Evolutionary conservation across 2,329 filamentous ascomycete genomes (phyloP).

Genomic region (Triangularia setosa): DNA sequence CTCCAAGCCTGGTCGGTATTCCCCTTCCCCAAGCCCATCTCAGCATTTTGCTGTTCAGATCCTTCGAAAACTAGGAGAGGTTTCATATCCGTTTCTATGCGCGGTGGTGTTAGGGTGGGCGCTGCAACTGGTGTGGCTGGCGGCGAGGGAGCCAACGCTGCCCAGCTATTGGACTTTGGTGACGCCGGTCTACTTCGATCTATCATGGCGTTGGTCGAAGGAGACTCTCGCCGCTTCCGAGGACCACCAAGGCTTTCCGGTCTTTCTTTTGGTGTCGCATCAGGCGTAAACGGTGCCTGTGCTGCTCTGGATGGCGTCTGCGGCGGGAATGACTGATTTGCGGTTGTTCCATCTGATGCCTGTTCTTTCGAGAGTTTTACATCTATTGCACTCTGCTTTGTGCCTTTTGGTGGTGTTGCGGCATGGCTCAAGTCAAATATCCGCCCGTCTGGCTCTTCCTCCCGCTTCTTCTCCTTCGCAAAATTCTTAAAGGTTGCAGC

Average conservation of each 20-base stretch:
- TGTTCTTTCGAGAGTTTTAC: neutral
- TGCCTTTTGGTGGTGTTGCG: neutral
- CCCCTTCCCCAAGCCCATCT: neutral
- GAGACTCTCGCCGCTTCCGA: neutral
- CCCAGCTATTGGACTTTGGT: neutral
- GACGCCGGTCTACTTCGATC: neutral
- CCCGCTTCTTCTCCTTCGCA: neutral
- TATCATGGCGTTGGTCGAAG: neutral
- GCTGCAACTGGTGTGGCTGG: neutral
- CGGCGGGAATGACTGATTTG: neutral
- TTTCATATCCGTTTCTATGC: no score
- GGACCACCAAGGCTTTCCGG: neutral
- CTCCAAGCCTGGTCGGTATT: slow-evolving; percentile 11
- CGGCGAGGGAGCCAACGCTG: neutral
- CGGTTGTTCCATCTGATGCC: neutral
- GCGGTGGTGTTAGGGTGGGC: neutral
- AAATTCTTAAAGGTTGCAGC: slow-evolving; percentile 7
- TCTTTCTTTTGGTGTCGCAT: slow-evolving; percentile 11
- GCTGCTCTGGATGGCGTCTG: slow-evolving; percentile 1
- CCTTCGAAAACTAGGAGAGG: neutral
- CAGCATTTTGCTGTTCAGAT: neutral
- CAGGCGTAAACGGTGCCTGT: slow-evolving; percentile 3
- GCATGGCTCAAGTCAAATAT: neutral
- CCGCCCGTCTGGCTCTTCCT: neutral
- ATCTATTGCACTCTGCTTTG: neutral